Evolutionary conservation across 192 early-diverging fungal genomes (phyloP), one percentile per base, ranked within the genome.

Genomic region (Powellomyces hirtus): DNA sequence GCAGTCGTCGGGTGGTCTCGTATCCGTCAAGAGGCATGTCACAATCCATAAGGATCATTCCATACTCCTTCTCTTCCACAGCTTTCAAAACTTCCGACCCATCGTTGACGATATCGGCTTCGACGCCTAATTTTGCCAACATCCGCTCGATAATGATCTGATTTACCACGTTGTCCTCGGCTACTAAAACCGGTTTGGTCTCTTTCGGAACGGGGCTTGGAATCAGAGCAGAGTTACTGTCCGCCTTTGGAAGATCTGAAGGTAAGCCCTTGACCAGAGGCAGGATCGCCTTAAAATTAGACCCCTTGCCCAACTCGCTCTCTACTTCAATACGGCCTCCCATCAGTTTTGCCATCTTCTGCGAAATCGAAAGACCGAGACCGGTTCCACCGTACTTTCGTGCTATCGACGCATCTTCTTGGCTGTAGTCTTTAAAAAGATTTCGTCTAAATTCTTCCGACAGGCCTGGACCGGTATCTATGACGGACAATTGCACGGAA

Each of bases 321-420:
- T 62, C 52, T 11, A 64, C 70, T 16, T 53, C 45, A 14, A 71
- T 37, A 18, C 7, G 1, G 20, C 68, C 62, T 22, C 26, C 52
- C 59, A 71, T 62, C 33, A 71, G 42, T 29, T 45, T 37, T 10
- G 49, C 61, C n/a, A 71, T 26, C n/a, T 38, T 56, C 22, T 64
- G 30, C 33, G 61, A 71, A 37, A 71, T 71, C 6, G 61, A 53
- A 10, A 71, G 53, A 1, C 70, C 70, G 24, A 71, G 35, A 14
- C 70, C 70, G 0, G 70, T 71, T 20, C 70, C 70, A 16, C 70
- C 70, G 38, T 37, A 71, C 33, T 62, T 42, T 30, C 68, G 10
- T 13, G 51, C 51, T 18, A 52, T 52, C 8, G 60, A 44, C 14
- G 6, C 60, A 26, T 62, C 60, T 40, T 62, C 38, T 27, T 62